Conservation (phyloP, 148 eudicot genomes). For the Agrostemma githago region DNA sequence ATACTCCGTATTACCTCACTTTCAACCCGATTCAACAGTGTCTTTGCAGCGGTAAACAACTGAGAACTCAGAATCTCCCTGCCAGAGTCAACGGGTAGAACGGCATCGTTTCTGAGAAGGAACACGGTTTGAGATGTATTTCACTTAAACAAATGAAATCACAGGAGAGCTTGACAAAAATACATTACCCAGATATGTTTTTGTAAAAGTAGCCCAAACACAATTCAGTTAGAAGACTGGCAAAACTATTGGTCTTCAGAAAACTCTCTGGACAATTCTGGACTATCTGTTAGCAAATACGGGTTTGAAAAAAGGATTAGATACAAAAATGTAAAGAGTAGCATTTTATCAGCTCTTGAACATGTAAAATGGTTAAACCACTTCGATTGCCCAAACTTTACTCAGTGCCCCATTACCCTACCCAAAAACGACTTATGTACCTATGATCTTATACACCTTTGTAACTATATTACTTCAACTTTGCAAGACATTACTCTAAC, state of each 20-base stretch:
- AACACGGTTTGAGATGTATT: conserved; percentile 18
- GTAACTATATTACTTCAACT: neutral
- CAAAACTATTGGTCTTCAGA: conserved; percentile 50
- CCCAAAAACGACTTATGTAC: neutral
- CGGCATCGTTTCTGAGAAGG: conserved; percentile 38
- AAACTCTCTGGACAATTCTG: conserved; percentile 73
- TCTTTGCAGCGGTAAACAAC: conserved; percentile 48
- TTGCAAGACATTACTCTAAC: neutral
- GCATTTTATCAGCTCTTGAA: neutral
- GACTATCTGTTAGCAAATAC: conserved; percentile 55
- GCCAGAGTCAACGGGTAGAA: conserved; percentile 32
- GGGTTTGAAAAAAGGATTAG: conserved; percentile 12
- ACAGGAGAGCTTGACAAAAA: neutral
- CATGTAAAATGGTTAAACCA: conserved; percentile 3
- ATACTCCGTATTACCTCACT: conserved; percentile 41
- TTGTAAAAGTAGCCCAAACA: conserved; percentile 61
- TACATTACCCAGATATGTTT: conserved; percentile 47
- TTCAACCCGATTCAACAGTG: conserved; percentile 44
- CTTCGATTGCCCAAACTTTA: neutral
- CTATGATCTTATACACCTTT: neutral
- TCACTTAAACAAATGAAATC: conserved; percentile 7
- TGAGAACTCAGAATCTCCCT: conserved; percentile 52
- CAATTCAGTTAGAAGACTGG: conserved; percentile 55
- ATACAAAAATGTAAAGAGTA: neutral
- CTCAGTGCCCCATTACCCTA: neutral